Conservation (phyloP, 2,329 filamentous ascomycete genomes). For the Paecilomyces formosus region DNA sequence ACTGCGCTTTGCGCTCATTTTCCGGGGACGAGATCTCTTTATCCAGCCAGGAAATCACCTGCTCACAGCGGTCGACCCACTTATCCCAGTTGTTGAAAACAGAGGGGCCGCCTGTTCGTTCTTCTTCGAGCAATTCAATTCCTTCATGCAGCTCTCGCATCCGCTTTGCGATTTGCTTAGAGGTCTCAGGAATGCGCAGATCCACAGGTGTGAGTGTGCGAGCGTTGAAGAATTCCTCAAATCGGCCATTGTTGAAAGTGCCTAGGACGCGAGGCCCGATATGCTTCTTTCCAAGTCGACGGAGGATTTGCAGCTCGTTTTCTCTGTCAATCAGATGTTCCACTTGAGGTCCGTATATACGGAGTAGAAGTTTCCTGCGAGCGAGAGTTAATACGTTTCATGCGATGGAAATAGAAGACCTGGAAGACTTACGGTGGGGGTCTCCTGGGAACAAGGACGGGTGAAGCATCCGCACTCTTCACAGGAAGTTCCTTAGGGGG, state of each 20-base stretch:
- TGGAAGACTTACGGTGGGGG: slow-evolving; percentile 47
- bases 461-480: slow-evolving; percentile 32
- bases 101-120: slow-evolving; percentile 69
- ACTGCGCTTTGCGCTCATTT: slow-evolving; percentile 33
- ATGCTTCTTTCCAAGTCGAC: slow-evolving; percentile 78
- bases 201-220: slow-evolving; percentile 69
- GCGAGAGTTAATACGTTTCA: not conserved
- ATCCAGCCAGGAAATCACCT: slow-evolving; percentile 46
- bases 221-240: slow-evolving; percentile 90
- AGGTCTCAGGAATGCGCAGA: slow-evolving; percentile 73
- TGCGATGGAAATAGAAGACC: not conserved
- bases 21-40: slow-evolving; percentile 49
- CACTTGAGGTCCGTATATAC: slow-evolving; percentile 90
- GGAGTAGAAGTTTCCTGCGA: slow-evolving; percentile 66
- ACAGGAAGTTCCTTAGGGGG: slow-evolving; percentile 59
- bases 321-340: slow-evolving; percentile 94
- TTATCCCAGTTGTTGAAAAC: slow-evolving; percentile 94
- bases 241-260: slow-evolving; percentile 89
- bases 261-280: slow-evolving; percentile 88
- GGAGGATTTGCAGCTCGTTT: slow-evolving; percentile 77
- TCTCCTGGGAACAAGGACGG: slow-evolving; percentile 33
- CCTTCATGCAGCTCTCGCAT: slow-evolving; percentile 96
- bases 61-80: slow-evolving; percentile 62
- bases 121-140: slow-evolving; percentile 72
- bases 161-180: slow-evolving; percentile 88